Percentiles rank a stretch among this genome's conserved stretches.
Evolutionary conservation across 163 green algal genomes (phyloP).

Genomic region (Chlorella variabilis): DNA sequence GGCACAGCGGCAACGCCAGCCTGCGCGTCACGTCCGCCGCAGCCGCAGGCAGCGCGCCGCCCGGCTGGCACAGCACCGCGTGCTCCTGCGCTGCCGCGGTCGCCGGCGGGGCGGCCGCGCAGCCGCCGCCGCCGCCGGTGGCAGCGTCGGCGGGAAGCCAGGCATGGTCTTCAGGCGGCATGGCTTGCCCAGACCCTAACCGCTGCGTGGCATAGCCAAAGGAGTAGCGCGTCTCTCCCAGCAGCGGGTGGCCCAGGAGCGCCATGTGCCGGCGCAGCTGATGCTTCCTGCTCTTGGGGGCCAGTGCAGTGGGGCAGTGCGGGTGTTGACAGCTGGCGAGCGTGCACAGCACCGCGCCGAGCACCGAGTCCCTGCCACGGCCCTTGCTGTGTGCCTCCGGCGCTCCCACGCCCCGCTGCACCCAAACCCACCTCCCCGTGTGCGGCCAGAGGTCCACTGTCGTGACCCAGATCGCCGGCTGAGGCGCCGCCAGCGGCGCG

Average conservation of each 20-base stretch:
- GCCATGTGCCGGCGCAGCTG: constrained; percentile 67
- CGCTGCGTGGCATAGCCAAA: constrained; percentile 40
- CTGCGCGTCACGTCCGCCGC: neutral
- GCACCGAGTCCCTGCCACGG: too few species aligned
- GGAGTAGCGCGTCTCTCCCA: constrained; percentile 66
- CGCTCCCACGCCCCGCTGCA: too few species aligned
- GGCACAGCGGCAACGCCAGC: constrained; percentile 49
- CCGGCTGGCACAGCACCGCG: neutral
- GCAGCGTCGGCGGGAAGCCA: neutral
- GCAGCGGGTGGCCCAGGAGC: constrained; percentile 62
- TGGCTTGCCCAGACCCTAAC: neutral
- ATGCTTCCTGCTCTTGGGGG: too few species aligned
- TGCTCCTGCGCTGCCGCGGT: neutral
- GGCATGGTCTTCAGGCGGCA: neutral
- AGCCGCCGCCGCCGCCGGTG: neutral
- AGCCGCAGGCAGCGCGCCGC: neutral
- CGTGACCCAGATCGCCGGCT: constrained; percentile 34
- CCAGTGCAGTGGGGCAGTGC: too few species aligned
- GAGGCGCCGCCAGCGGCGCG: neutral
- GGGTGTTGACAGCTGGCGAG: too few species aligned
- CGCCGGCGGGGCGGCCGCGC: neutral
- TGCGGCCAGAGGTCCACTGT: constrained; percentile 53
- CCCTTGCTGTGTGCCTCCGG: too few species aligned
- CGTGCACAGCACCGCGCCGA: too few species aligned
- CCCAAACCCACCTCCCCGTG: too few species aligned